Evolutionary conservation across 768 basidiomycete genomes (phyloP), one percentile per base, ranked within the genome.

Genomic region (Auricularia sp.): DNA sequence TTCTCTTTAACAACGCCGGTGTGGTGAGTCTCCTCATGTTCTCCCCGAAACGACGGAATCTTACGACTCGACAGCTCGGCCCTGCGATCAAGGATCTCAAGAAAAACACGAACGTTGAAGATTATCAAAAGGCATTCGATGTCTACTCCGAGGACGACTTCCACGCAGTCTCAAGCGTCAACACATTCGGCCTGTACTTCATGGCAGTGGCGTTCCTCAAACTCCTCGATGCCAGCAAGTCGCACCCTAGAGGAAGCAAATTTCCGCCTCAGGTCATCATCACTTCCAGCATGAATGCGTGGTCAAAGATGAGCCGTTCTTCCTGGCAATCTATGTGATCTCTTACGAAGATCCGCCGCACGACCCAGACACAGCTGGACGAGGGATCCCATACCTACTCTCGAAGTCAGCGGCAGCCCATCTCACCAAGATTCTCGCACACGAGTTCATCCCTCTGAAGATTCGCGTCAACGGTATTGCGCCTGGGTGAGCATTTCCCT

Each of bases 201-300:
- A 73, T 83, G 21, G 79, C 82, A 0, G 81, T 83, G 67, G 82
- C 83, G n/a, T 82, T 83, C 73, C 73, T 85, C 3, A 82, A 82
- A 5, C 73, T 85, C 0, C 74, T 83, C 4, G 80, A 81, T 67
- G 78, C 77, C 63, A 79, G 80, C 78, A 79, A 79, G 69, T 70
- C 71, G 45, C 68, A 69, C 2, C 68, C 71, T 1, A 71, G 68
- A 56, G 70, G 69, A 34, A 63, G 69, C 29, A 75, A 73, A 62
- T 81, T 82, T 65, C 79, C 75, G 8, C 80, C 80, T 1, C 80
- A 81, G 69, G 71, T 83, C 35, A 71, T 83, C 37, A 80, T 82
- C 77, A 82, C 81, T 1, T 78, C 77, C 61, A 80, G 79, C 62
- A 81, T 82, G 80, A 82, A 81, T 64, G 81, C 80, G 1, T 82